Percentiles rank a stretch among this genome's conserved stretches.
Evolutionary conservation across 306 rosid species (phyloP).

Genomic region (Fagus sylvatica): DNA sequence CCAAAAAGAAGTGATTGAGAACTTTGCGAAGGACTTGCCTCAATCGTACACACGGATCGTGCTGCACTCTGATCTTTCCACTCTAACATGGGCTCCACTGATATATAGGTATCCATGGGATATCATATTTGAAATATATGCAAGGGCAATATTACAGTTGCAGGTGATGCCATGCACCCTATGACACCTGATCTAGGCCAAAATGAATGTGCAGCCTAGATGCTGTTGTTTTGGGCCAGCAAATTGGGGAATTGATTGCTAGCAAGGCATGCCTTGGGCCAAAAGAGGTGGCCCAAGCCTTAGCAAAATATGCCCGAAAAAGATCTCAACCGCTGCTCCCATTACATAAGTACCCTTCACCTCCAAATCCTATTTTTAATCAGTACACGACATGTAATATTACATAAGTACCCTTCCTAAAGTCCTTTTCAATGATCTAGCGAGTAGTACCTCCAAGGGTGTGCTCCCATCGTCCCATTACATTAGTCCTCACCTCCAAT

Average conservation of each 20-base stretch:
- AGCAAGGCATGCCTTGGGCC: not conserved
- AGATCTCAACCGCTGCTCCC: no score
- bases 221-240: slow-evolving; percentile 12
- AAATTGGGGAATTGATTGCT: not conserved
- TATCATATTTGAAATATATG: slow-evolving; percentile 10
- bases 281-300: not conserved
- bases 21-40: slow-evolving; percentile 18
- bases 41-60: not conserved
- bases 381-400: no score
- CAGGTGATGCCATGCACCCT: slow-evolving; percentile 36
- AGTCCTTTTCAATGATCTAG: no score
- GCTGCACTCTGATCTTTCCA: slow-evolving; percentile 16
- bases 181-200: slow-evolving; percentile 32
- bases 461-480: no score
- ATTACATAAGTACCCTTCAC: no score
- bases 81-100: slow-evolving; percentile 20
- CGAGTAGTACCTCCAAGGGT: no score
- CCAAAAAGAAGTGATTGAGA: slow-evolving; percentile 19
- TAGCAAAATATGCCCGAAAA: no score
- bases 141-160: slow-evolving; percentile 18
- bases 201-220: slow-evolving; percentile 18
- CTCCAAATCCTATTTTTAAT: no score
- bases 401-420: no score
- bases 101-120: slow-evolving; percentile 25
- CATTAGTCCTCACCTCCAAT: no score